Conservation (phyloP, 352 stramenopile species). For the Pythium pectinolyticum region DNA sequence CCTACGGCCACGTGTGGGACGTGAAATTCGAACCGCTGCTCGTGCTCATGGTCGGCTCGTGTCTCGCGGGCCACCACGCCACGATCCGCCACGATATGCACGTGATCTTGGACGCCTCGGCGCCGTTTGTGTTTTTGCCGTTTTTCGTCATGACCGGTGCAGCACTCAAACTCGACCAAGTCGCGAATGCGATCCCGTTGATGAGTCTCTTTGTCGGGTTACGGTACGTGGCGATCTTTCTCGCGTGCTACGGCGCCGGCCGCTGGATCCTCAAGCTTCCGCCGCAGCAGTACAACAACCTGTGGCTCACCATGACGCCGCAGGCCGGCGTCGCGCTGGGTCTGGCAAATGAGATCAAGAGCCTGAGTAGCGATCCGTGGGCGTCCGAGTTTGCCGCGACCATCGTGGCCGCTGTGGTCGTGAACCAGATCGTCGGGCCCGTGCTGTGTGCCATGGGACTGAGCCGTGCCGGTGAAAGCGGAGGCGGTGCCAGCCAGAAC, state of each 20-base stretch:
- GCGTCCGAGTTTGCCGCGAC: slow-evolving; percentile 58
- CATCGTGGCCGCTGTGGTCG: slow-evolving; percentile 64
- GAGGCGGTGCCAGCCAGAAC: not conserved
- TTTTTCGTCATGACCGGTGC: slow-evolving; percentile 82
- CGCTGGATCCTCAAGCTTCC: slow-evolving; percentile 63
- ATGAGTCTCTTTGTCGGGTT: slow-evolving; percentile 64
- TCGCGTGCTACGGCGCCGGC: slow-evolving; percentile 60
- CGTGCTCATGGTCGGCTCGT: slow-evolving; percentile 67
- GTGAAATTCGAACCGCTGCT: slow-evolving; percentile 73
- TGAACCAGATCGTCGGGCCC: slow-evolving; percentile 73
- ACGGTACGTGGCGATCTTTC: slow-evolving; percentile 57
- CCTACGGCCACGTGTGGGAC: slow-evolving; percentile 61
- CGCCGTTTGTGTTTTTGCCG: slow-evolving; percentile 69
- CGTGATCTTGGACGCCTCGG: slow-evolving; percentile 64
- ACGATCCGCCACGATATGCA: slow-evolving; percentile 76
- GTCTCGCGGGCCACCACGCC: slow-evolving; percentile 57
- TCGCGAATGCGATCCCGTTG: slow-evolving; percentile 56
- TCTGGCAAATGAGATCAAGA: slow-evolving; percentile 57
- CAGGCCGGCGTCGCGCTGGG: slow-evolving; percentile 67
- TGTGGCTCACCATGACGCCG: slow-evolving; percentile 74
- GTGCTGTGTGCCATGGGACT: slow-evolving; percentile 62
- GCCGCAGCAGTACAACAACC: slow-evolving; percentile 66
- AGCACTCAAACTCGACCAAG: slow-evolving; percentile 62
- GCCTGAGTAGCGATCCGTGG: slow-evolving; percentile 50
- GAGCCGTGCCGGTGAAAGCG: slow-evolving; percentile 43